These are phyloP conservation scores for Saccharum officinarum DNA, from an alignment of 176 grass and related monocot species.

Conservation along the genomic window DNA sequence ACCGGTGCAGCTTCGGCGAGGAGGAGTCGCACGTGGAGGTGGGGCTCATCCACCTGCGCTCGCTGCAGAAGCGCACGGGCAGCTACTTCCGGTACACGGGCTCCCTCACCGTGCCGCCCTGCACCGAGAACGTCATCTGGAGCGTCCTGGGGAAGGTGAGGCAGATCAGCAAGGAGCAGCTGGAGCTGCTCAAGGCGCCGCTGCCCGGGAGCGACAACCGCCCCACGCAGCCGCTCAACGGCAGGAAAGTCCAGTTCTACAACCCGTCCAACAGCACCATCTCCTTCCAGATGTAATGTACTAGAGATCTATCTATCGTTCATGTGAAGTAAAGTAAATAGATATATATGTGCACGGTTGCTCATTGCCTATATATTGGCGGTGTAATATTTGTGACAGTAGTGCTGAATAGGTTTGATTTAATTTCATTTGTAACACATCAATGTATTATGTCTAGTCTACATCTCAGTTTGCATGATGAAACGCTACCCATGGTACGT, in stretches of 20 bases:
- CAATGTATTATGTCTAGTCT: not conserved
- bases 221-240: constrained; percentile 60
- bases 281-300: constrained; percentile 21
- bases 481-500: not conserved
- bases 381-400: not conserved
- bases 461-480: not conserved
- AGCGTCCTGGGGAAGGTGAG: constrained; percentile 73
- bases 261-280: constrained; percentile 31
- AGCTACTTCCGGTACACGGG: constrained; percentile 84
- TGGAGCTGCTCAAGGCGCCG: constrained; percentile 23
- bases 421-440: not conserved
- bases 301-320: too few species aligned
- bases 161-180: constrained; percentile 63
- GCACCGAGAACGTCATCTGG: constrained; percentile 72
- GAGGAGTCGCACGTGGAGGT: constrained; percentile 28
- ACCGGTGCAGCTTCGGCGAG: constrained; percentile 21
- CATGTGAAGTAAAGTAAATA: too few species aligned
- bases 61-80: constrained; percentile 43
- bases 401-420: not conserved
- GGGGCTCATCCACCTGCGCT: constrained; percentile 28
- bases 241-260: constrained; percentile 52
- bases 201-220: constrained; percentile 28
- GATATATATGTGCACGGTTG: too few species aligned
- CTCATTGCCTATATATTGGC: not conserved
- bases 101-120: constrained; percentile 81